Base-by-base conservation (phyloP, 1,284 basidiomycete species). In the Fistulinella cinereoalba region DNA sequence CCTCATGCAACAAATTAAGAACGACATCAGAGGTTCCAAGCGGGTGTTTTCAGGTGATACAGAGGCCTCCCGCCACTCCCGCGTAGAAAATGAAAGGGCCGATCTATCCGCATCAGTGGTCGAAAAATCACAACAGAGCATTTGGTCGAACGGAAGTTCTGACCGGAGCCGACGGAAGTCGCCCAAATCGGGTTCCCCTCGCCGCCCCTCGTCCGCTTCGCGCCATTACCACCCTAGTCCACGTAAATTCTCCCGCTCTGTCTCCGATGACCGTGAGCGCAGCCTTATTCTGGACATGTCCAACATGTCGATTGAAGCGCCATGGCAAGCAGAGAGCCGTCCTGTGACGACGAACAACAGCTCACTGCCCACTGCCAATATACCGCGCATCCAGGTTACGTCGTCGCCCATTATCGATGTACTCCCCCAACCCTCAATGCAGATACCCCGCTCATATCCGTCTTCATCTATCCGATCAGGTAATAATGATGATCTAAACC, bases 1-100 rank as follows among this genome's bases (percentile, higher is more conserved):
- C 31, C 69, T 93, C 38, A 91, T 94, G 86, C 85, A 84, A 15
- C 86, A 89, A 53, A 90, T 92, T 52, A 85, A 86, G 65, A 75
- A 73, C 46, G 85, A 88, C 54, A 79, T 88, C 73, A 82, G 79
- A 56, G 76, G 79, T 9, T 74, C 78, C 34, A 87, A 85, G 61
- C 81, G 85, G 16, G 54, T 85, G 2, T 83, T 85, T 56, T 86
- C 85, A 2, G 76, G 74, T 3, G 81, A 81, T 19, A 82, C 79
- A 0, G 82, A 83, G 19, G 52, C 71, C 25, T 78, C 78, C 22
- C 74, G 73, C 41, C 64, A 66, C 32, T 60, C 67, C 10, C 65
- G 67, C 38, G 45, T 61, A 16, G 74, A 70, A 23, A 68, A 71
- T 27, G 66, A 65, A 23, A 52, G 49, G 28, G 51, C 39, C 15